phyloP scores from a whole-genome alignment of 2,329 filamentous ascomycete genomes.

The Colletotrichum scovillei region DNA sequence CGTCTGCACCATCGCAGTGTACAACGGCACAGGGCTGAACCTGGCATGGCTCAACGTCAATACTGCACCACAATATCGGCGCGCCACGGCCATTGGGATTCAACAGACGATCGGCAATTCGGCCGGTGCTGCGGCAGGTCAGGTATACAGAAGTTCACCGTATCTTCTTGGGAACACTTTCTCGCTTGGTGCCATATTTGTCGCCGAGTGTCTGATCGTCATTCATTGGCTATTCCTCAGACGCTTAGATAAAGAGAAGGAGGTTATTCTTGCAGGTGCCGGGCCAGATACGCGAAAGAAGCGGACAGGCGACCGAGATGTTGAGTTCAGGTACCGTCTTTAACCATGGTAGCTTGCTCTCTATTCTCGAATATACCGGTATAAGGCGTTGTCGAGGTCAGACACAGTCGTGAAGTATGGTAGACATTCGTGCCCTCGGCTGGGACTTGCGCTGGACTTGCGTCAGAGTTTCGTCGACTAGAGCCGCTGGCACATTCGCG shows the following conservation, averaged over 20 bases:
- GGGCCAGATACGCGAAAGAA: constrained; percentile 56
- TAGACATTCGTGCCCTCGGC: no score
- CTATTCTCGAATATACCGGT: no score
- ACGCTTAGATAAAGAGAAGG: constrained; percentile 54
- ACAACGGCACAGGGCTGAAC: constrained; percentile 59
- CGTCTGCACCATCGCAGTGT: constrained; percentile 58
- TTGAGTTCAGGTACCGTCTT: constrained; percentile 60
- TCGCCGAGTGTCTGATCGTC: constrained; percentile 50
- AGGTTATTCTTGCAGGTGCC: constrained; percentile 48
- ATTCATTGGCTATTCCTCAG: constrained; percentile 55
- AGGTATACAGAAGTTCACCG: constrained; percentile 47
- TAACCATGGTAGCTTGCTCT: no score
- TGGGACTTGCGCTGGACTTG: no score
- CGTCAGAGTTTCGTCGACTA: not conserved
- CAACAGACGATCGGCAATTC: constrained; percentile 49
- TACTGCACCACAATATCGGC: constrained; percentile 56
- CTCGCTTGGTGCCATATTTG: constrained; percentile 41
- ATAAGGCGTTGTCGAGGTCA: no score
- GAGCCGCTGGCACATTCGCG: not conserved
- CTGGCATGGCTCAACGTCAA: constrained; percentile 59
- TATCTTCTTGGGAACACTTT: constrained; percentile 45
- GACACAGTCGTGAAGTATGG: no score
- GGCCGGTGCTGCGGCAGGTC: constrained; percentile 55
- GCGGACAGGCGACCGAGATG: constrained; percentile 56
- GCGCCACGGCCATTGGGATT: constrained; percentile 58